Percentiles rank a stretch among this genome's conserved stretches.
Evolutionary conservation across 495 filamentous ascomycete species (phyloP).

Genomic region (Trichoderma asperelloides): DNA sequence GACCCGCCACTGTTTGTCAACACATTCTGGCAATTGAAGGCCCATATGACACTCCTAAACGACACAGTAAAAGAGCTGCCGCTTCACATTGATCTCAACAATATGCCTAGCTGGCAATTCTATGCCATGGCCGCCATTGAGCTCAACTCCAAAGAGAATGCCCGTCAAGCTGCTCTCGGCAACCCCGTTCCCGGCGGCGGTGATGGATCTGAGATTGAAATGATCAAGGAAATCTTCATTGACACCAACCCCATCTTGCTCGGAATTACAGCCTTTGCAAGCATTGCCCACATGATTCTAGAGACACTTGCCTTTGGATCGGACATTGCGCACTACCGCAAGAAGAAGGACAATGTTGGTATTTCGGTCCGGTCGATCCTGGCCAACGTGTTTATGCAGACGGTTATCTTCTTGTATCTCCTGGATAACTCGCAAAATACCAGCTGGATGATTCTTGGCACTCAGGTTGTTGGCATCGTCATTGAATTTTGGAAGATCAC

Average conservation of each 20-base stretch:
- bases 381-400: slow-evolving; percentile 96
- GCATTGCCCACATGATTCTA: slow-evolving; percentile 86
- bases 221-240: slow-evolving; percentile 87
- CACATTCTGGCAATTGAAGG: slow-evolving; percentile 91
- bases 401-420: slow-evolving; percentile 94
- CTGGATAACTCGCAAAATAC: slow-evolving; percentile 96
- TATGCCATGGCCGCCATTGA: slow-evolving; percentile 74
- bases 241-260: slow-evolving; percentile 93
- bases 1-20: slow-evolving; percentile 80
- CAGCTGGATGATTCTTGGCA: slow-evolving; percentile 95
- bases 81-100: slow-evolving; percentile 74
- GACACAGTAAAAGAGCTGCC: slow-evolving; percentile 79
- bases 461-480: slow-evolving; percentile 86
- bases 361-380: slow-evolving; percentile 93
- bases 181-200: slow-evolving; percentile 49
- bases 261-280: slow-evolving; percentile 72
- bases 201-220: slow-evolving; percentile 70
- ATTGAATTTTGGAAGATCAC: slow-evolving; percentile 98
- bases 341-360: slow-evolving; percentile 98
- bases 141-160: slow-evolving; percentile 72
- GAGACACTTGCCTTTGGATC: slow-evolving; percentile 95
- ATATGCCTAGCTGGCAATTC: slow-evolving; percentile 87
- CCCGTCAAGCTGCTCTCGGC: slow-evolving; percentile 58
- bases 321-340: slow-evolving; percentile 94
- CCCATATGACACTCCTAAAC: slow-evolving; percentile 87